phyloP scores from a whole-genome alignment of 2,329 filamentous ascomycete genomes.

The Magnaporthiopsis rhizophila region DNA sequence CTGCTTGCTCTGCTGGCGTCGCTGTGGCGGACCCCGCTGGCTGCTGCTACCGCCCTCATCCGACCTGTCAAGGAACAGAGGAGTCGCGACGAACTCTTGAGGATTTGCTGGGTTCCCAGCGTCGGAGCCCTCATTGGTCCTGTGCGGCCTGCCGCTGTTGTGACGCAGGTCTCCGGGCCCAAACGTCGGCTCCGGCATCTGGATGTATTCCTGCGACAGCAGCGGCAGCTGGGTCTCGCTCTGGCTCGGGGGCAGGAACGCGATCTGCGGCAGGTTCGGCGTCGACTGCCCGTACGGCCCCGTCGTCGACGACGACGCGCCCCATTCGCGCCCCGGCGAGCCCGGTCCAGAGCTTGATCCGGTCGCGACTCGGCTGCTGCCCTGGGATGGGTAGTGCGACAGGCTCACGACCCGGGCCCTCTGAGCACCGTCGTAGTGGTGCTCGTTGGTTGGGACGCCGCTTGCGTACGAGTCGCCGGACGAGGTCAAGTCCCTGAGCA shows the following conservation, averaged over 20 bases:
- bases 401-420: not conserved
- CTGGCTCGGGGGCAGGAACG: not conserved
- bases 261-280: slow-evolving; percentile 1
- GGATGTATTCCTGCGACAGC: slow-evolving; percentile 9
- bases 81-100: slow-evolving; percentile 8
- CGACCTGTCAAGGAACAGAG: not conserved
- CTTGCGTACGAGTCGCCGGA: slow-evolving; percentile 14
- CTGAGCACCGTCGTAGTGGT: not conserved
- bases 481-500: slow-evolving; percentile 15
- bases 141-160: slow-evolving; percentile 25
- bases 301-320: not conserved
- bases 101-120: slow-evolving; percentile 25
- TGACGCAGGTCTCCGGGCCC: slow-evolving; percentile 24
- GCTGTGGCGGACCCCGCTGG: not conserved
- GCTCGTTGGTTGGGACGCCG: not conserved
- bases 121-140: slow-evolving; percentile 30
- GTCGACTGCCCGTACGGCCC: not conserved
- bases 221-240: slow-evolving; percentile 7
- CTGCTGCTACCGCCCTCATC: not conserved
- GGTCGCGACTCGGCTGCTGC: not conserved
- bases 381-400: not conserved
- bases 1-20: not conserved
- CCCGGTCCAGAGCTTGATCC: not conserved
- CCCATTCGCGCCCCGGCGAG: not conserved
- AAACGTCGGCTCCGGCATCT: slow-evolving; percentile 22